These are phyloP conservation scores for Psilocybe sp. DNA, from an alignment of 768 basidiomycete species.

Conservation along the genomic window DNA sequence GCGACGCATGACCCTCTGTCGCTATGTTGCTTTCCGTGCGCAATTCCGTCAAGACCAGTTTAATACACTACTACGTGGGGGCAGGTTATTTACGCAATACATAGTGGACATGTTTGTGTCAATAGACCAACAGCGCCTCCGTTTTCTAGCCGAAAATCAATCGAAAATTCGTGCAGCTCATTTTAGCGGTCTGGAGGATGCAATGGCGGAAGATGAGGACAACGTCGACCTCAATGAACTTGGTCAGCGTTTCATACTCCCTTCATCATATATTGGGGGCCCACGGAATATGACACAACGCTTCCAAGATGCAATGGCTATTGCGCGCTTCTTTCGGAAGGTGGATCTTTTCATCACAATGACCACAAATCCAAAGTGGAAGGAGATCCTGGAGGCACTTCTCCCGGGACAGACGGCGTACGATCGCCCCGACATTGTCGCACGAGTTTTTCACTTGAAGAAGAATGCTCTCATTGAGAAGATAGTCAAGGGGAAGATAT, in stretches of 20 bases:
- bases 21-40: slow-evolving; percentile 30
- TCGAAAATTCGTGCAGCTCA: slow-evolving; percentile 27
- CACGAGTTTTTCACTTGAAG: slow-evolving; percentile 42
- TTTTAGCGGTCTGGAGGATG: slow-evolving; percentile 27
- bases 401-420: slow-evolving; percentile 33
- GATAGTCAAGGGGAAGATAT: too few relatives aligned
- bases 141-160: slow-evolving; percentile 32
- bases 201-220: slow-evolving; percentile 14
- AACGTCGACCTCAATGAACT: slow-evolving; percentile 25
- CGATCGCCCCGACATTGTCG: slow-evolving; percentile 47
- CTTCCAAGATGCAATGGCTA: slow-evolving; percentile 45
- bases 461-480: slow-evolving; percentile 30
- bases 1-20: slow-evolving; percentile 23
- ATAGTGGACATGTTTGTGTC: slow-evolving; percentile 35
- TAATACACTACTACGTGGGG: slow-evolving; percentile 27
- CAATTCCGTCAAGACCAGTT: slow-evolving; percentile 24
- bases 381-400: slow-evolving; percentile 36
- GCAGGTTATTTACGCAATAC: slow-evolving; percentile 37
- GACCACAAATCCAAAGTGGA: slow-evolving; percentile 51
- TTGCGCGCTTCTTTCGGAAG: slow-evolving; percentile 33
- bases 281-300: slow-evolving; percentile 39
- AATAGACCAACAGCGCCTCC: slow-evolving; percentile 33
- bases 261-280: slow-evolving; percentile 38
- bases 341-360: slow-evolving; percentile 50
- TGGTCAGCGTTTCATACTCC: slow-evolving; percentile 34